Evolutionary conservation across 495 filamentous ascomycete species (phyloP).

Genomic region (Penicillium fimorum): DNA sequence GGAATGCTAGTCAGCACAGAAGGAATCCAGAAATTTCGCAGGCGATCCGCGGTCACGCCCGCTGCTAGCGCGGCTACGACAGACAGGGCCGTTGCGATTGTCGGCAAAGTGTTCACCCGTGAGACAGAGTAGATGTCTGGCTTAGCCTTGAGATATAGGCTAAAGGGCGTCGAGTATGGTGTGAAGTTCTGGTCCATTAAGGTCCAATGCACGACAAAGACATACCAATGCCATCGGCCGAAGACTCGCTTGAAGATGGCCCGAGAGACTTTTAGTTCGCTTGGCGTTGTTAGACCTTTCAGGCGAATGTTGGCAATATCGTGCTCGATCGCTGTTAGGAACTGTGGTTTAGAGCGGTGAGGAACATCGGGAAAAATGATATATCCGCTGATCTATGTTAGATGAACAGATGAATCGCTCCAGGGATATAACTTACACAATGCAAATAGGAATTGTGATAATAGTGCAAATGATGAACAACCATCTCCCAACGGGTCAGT

Average conservation of each 20-base stretch:
- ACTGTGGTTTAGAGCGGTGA: conserved; percentile 22
- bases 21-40: conserved; percentile 30
- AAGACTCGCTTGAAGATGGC: conserved; percentile 27
- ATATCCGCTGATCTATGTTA: conserved; percentile 12
- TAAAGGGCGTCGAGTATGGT: conserved; percentile 26
- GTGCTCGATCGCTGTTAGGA: conserved; percentile 26
- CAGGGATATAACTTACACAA: conserved; percentile 16
- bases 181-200: conserved; percentile 35
- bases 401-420: neutral
- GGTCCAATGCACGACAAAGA: conserved; percentile 31
- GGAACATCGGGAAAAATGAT: conserved; percentile 22
- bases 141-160: conserved; percentile 35
- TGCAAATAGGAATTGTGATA: conserved; percentile 28
- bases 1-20: conserved; percentile 28
- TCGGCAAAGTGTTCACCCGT: conserved; percentile 24
- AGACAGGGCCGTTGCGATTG: conserved; percentile 32
- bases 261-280: conserved; percentile 19
- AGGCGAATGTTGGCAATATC: conserved; percentile 29
- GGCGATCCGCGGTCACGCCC: conserved; percentile 28
- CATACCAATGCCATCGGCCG: conserved; percentile 30
- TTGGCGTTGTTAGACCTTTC: conserved; percentile 27
- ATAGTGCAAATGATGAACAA: conserved; percentile 29
- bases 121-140: conserved; percentile 18
- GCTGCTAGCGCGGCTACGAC: conserved; percentile 30
- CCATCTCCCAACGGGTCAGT: conserved; percentile 17